Base-by-base conservation (phyloP, 371 early-diverging fungal genomes). In the Haplosporangium sp. region DNA sequence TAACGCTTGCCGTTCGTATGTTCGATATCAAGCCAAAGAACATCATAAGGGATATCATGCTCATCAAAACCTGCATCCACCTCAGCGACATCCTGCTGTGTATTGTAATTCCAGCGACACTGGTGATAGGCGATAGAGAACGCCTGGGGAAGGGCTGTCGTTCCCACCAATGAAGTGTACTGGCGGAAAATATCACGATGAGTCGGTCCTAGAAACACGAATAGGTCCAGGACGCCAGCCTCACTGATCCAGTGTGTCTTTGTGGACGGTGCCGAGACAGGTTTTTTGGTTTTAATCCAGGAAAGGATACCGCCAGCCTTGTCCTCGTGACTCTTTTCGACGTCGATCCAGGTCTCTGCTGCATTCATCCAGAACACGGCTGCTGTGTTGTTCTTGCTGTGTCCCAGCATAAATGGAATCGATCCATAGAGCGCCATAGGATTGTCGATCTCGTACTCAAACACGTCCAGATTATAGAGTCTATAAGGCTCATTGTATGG, bases 401-500 rank as follows among this genome's bases (percentile, higher is more conserved):
- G 98, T 4, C 95, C 95, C 55, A 96, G 72, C 92, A 98, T 92
- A 53, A 96, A 91, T 13, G 99, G 99, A 6, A 99, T 87, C 7
- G 96, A 90, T 38, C 99, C 99, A 73, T 99, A 99, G 13, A 99
- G 88, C 8, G 98, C 93, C 89, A 96, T 96, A 10, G 97, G 96
- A 73, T 87, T 94, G 84, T 99, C 96, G 41, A 93, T 62, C 40
- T 93, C 93, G 84, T 96, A 96, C 81, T 99, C 98, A 82, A 98
- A 98, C 16, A 98, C 98, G 76, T 99, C 99, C 52, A 98, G 86
- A 79, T 99, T 99, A 84, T 97, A 99, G 23, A 98, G 86, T n/a
- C 99, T 89, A 82, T 97, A 98, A 13, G 98, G 98, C 38, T 98
- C 97, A 7, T 82, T 82, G 80, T 98, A 97, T 1, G 88, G 86